Evolutionary conservation across 345 rosid genomes (phyloP).

Genomic region (Eutrema heterophyllum): DNA sequence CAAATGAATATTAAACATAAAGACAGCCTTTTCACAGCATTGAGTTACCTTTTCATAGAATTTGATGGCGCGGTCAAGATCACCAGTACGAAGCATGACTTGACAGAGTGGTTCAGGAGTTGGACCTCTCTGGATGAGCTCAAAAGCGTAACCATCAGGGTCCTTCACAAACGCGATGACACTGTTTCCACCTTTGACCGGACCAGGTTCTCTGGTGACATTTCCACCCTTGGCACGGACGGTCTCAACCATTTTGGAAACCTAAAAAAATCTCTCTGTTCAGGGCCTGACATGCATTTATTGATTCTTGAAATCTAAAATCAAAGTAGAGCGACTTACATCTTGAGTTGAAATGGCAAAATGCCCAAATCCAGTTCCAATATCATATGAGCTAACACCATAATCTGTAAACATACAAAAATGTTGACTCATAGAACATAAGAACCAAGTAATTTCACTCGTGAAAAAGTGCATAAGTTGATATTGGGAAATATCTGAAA

Average conservation of each 20-base stretch:
- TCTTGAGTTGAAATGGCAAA: conserved; percentile 84
- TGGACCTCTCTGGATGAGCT: conserved; percentile 80
- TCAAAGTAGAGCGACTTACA: conserved; percentile 37
- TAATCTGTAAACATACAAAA: conserved; percentile 47
- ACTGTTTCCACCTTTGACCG: conserved; percentile 76
- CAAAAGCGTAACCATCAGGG: conserved; percentile 89
- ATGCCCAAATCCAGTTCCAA: conserved; percentile 95
- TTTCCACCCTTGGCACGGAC: conserved; percentile 74
- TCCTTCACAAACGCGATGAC: conserved; percentile 90
- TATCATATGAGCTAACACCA: conserved; percentile 81
- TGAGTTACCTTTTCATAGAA: conserved; percentile 81
- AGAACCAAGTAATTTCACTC: neutral
- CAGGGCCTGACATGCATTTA: neutral
- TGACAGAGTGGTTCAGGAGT: conserved; percentile 96
- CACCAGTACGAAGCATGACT: conserved; percentile 95
- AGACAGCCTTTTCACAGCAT: neutral
- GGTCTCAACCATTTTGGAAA: conserved; percentile 68
- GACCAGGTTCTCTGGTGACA: conserved; percentile 87
- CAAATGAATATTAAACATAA: neutral
- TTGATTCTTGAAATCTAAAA: neutral
- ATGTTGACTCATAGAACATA: neutral
- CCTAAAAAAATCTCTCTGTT: conserved; percentile 34
- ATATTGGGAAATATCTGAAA: neutral
- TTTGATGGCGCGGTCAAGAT: conserved; percentile 71
- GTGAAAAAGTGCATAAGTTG: neutral